Base-by-base conservation (phyloP, 331 rosid species). In the Prunus yedoensis region DNA sequence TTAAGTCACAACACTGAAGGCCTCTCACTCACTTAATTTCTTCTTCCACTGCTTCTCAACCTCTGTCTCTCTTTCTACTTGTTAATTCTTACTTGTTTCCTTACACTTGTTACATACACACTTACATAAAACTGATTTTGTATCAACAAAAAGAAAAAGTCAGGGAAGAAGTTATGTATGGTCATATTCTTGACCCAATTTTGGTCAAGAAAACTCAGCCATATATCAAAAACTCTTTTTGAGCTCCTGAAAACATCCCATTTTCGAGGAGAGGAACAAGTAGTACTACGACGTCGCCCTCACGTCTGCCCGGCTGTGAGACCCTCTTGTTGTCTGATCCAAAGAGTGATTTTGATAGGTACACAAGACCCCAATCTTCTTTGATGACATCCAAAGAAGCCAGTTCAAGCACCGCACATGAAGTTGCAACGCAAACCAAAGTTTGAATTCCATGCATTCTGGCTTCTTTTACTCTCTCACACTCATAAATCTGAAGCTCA, bases 391-490 rank as follows among this genome's bases (percentile, higher is more conserved):
- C 41, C 8, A 35, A 35, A 35, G 41, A 35, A n/a, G 87, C 93
- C 47, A 89, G 23, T 72, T 87, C 89, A 15, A 87, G 68, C 1
- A 81, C 91, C 14, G 89, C 89, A 54, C 1, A 16, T 0, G 81
- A 74, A 12, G 70, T 78, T 1, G 82, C 50, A 47, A 87, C 62
- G 32, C 75, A 89, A 23, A 84, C 82, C 47, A 83, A 21, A 12
- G 88, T 85, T 7, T 80, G 83, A 70, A 87, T 59, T 12, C 88
- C 88, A 30, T 81, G 81, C 28, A 53, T 7, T 0, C 74, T 70
- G 5, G 91, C 91, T 68, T 89, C 89, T 57, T 81, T 71, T 2
- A 83, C 87, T 79, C 91, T 76, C 20, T 69, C 8, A 35, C 41
- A 35, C 8, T 35, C 41, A 1, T 35, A 35, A 35, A 35, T 5